Conservation (phyloP, 495 filamentous ascomycete species). For the Aspergillus olivimuriae region DNA sequence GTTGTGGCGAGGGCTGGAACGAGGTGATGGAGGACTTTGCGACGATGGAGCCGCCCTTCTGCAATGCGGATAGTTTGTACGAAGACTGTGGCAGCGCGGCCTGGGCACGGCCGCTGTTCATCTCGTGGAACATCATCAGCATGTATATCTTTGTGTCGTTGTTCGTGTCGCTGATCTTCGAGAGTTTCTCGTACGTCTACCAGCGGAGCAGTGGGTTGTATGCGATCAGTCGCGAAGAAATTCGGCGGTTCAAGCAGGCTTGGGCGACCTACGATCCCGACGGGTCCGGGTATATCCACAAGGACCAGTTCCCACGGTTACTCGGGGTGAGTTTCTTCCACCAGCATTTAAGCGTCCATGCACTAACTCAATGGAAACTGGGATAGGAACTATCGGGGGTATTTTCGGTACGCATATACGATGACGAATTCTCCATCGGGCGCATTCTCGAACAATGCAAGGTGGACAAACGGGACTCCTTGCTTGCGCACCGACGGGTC, state of each 20-base stretch:
- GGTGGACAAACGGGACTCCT: constrained; percentile 42
- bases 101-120: constrained; percentile 85
- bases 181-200: constrained; percentile 99
- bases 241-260: constrained; percentile 94
- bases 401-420: constrained; percentile 97
- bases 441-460: constrained; percentile 78
- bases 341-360: neutral
- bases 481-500: constrained; percentile 39
- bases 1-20: constrained; percentile 95
- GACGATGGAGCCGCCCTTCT: constrained; percentile 65
- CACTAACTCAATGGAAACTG: neutral
- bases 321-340: constrained; percentile 56
- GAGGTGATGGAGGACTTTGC: constrained; percentile 95
- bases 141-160: constrained; percentile 99
- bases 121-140: constrained; percentile 97
- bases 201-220: constrained; percentile 79
- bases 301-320: constrained; percentile 84
- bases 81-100: constrained; percentile 86
- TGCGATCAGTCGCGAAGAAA: constrained; percentile 81
- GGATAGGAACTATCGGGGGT: constrained; percentile 77
- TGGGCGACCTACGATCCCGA: constrained; percentile 93
- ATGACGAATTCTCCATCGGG: constrained; percentile 76
- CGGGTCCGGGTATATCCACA: constrained; percentile 85
- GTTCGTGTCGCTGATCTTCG: constrained; percentile 97
- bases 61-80: constrained; percentile 67